Base-by-base conservation (phyloP, 2,329 filamentous ascomycete genomes). In the Sporothrix pallida region DNA sequence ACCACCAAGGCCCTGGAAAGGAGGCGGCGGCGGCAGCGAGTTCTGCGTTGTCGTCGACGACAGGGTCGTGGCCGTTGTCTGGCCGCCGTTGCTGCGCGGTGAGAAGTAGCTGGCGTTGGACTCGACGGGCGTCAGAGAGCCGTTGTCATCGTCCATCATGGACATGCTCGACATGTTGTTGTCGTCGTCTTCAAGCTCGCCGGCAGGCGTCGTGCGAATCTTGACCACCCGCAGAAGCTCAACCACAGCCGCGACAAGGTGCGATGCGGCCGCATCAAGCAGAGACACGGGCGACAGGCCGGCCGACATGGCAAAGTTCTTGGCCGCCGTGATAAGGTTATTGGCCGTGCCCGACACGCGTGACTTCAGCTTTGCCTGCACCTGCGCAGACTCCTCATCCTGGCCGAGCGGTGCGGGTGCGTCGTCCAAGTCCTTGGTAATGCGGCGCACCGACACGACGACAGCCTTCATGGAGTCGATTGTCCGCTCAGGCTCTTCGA, bases 331-430 rank as follows among this genome's bases (percentile, higher is more conserved):
- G 79, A 98, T 98, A 74, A 99, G 86, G 79, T 95, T 96, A 85
- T 98, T 98, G 68, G 96, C 95, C 1, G 95, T 97, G 2, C 92
- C 92, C n/a, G 94, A 97, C 2, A 98, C 92, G 74, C 92, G 91
- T 69, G 89, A 88, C 82, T 93, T 97, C 75, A 97, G 87, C 81
- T 91, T 94, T 42, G 86, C 84, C 76, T 90, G 89, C 75, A 91
- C 85, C 76, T 89, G 87, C 52, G 83, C 81, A 42, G 85, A 76
- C 17, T 88, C 85, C 50, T 88, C 88, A 75, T 89, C 87, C 50
- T 83, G 86, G 37, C 17, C 42, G 10, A 67, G 62, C 23, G 68
- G 72, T 1, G 85, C 82, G 10, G 84, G 74, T 13, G 87, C 85
- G 65, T 88, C 86, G 71, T 91, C 90, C 42, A 97, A 89, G 77